A percentile compares a stretch with the other conserved stretches of the same genome.
phyloP scores from a whole-genome alignment of 2,329 filamentous ascomycete genomes.

The Xylariaceae sp. region DNA sequence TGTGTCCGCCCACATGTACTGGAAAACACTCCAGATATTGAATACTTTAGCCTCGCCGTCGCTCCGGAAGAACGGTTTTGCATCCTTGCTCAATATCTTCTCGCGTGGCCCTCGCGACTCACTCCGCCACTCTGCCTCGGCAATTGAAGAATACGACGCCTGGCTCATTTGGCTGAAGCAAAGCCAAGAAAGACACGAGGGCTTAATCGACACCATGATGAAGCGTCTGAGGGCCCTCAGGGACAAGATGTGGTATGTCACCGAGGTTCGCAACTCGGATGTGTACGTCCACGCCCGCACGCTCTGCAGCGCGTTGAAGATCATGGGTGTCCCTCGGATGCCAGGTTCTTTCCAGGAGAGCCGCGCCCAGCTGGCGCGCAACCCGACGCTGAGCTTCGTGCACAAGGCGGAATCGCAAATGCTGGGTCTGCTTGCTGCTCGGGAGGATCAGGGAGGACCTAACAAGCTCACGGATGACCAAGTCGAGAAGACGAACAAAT shows the following conservation, averaged over 20 bases:
- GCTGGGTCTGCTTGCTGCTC: slow-evolving; percentile 79
- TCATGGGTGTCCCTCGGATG: slow-evolving; percentile 69
- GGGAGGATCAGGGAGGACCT: slow-evolving; percentile 77
- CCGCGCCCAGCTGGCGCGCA: slow-evolving; percentile 42
- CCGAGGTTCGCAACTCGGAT: slow-evolving; percentile 84
- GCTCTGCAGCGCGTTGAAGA: slow-evolving; percentile 80
- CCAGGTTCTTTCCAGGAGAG: slow-evolving; percentile 47
- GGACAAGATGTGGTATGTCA: slow-evolving; percentile 99
- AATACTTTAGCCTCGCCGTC: slow-evolving; percentile 56
- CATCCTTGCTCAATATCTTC: slow-evolving; percentile 68
- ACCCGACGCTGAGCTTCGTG: slow-evolving; percentile 56
- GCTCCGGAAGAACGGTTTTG: slow-evolving; percentile 62
- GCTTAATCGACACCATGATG: slow-evolving; percentile 69
- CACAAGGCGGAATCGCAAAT: slow-evolving; percentile 79
- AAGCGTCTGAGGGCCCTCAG: slow-evolving; percentile 67
- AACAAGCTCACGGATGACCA: slow-evolving; percentile 97
- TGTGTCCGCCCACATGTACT: slow-evolving; percentile 77
- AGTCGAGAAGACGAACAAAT: slow-evolving; percentile 74
- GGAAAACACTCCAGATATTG: slow-evolving; percentile 73
- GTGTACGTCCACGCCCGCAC: slow-evolving; percentile 83
- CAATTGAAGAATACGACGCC: slow-evolving; percentile 72
- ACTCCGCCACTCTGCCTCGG: slow-evolving; percentile 62
- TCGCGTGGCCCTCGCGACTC: slow-evolving; percentile 64
- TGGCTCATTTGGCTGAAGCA: slow-evolving; percentile 82
- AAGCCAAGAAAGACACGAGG: slow-evolving; percentile 72